Percentiles rank a stretch among this genome's conserved stretches.
phyloP scores from a whole-genome alignment of 495 filamentous ascomycete species.

The Parachaetomium inaequale region DNA sequence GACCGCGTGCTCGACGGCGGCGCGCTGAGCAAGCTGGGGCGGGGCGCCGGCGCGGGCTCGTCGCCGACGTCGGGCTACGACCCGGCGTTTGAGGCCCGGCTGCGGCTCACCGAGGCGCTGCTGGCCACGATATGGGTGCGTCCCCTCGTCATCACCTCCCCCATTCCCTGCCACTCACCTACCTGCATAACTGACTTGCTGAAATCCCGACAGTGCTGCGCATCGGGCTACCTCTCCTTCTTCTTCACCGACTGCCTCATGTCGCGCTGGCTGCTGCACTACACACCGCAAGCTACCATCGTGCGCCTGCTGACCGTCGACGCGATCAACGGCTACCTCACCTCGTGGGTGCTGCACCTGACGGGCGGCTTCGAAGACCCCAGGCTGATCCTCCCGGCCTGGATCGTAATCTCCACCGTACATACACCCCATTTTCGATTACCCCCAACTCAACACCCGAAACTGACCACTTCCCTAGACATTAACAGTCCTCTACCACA shows the following conservation, averaged over 20 bases:
- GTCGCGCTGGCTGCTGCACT: slow-evolving; percentile 87
- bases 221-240: slow-evolving; percentile 81
- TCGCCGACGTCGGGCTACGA: slow-evolving; percentile 13
- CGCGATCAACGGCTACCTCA: slow-evolving; percentile 74
- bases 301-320: slow-evolving; percentile 79
- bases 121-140: slow-evolving; percentile 82
- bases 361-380: slow-evolving; percentile 72
- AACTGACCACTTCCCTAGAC: slow-evolving; percentile 44
- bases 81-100: slow-evolving; percentile 29
- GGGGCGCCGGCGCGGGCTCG: background rate
- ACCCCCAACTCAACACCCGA: background rate
- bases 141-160: slow-evolving; percentile 19
- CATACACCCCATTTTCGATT: slow-evolving; percentile 20
- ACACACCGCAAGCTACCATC: slow-evolving; percentile 79
- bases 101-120: slow-evolving; percentile 71
- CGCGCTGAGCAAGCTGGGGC: slow-evolving; percentile 35
- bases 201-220: slow-evolving; percentile 56
- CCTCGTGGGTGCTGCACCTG: slow-evolving; percentile 73
- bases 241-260: slow-evolving; percentile 91
- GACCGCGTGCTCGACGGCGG: slow-evolving; percentile 27
- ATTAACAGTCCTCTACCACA: slow-evolving; percentile 73
- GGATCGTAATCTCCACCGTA: slow-evolving; percentile 81
- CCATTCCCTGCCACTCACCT: background rate
- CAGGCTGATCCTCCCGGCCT: slow-evolving; percentile 74
- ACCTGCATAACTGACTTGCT: background rate